Base-by-base conservation (phyloP, 176 grass and related monocot species). In the Aechmea fasciata region DNA sequence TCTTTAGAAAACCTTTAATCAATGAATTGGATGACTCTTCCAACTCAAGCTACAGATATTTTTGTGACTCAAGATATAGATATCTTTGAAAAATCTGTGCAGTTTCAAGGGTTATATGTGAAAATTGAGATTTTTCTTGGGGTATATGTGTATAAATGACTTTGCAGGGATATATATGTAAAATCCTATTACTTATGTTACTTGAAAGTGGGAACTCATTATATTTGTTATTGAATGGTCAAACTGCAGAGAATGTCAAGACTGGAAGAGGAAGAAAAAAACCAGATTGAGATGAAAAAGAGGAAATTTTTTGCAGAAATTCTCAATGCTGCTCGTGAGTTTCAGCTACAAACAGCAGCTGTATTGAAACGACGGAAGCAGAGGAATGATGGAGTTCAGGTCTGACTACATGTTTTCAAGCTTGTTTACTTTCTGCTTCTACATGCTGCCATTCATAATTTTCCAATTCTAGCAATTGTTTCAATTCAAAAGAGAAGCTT, bases 261-360 rank as follows among this genome's bases (percentile, higher is more conserved):
- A 78, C 68, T 99, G 11, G 87, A 99, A 77, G 94, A 93, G 81
- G 94, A 99, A 73, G 94, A 99, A 81, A 99, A 99, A 61, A 90
- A 84, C 64, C 87, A 82, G 72, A 57, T 68, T 25, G 94, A 99
- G 85, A 87, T 79, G 20, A 87, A 77, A 69, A 99, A 93, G 77
- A 93, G 94, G 69, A 93, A 90, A 69, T 99, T 99, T 68, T 99
- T 99, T 87, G 47, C 87, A 63, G 89, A 99, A 85, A 86, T 99
- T 86, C 82, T 99, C 62, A 93, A 99, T n/a, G 80, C 90, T 81
- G 87, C 72, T 65, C 83, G 94, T 79, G 94, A 99, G 77, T 90
- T 84, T 65, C 94, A 90, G 84, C 50, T 92, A 17, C 89, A 87
- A 57, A 66, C 81, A 73, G 70, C 67, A 18, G 87, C 77, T 82